Base-by-base conservation (phyloP, 1,139 yeast genomes). In the Trichomonascaceae sp. region DNA sequence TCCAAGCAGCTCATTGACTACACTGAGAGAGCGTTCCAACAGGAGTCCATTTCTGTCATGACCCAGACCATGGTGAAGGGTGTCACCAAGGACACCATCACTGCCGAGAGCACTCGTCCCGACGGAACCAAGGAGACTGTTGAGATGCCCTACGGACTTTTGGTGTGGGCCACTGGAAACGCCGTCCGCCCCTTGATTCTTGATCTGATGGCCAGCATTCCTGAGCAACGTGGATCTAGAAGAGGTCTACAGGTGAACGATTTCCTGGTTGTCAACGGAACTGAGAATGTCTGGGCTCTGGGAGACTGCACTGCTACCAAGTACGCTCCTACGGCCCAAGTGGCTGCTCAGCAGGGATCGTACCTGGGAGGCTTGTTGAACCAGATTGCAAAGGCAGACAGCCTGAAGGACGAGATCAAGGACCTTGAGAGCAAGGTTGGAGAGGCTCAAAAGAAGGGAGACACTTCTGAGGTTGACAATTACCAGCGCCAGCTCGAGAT, bases 161-260 rank as follows among this genome's bases (percentile, higher is more conserved):
- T 87, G 48, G 89, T 87, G 45, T 87, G 97, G 97, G 96, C 96
- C 40, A 87, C 95, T 34, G 97, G 97, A 62, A 85, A 84, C 59
- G 89, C 92, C 41, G 87, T 87, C 43, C 76, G 95, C 60, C 74
- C 74, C 32, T 71, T 87, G 42, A 70, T 80, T 39, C 68, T 74
- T 42, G 72, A 73, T 49, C 65, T 87, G 54, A 74, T 78, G 59
- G 52, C 68, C 37, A 70, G 72, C 60, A 64, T 87, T 46, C 82
- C 80, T 32, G 87, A 76, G 43, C 97, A 87, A 66, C 76, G 72
- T 59, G 74, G 74, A 54, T 85, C 94, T 38, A 76, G 89, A 62
- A 76, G 96, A 59, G 97, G 96, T 43, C 66, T 87, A 47, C 66
- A 82, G 46, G 81, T 85, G 38, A 79, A 84, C 60, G 94, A 82